These are phyloP conservation scores for Rosa hybrid DNA, from an alignment of 331 rosid species.

Conservation along the genomic window DNA sequence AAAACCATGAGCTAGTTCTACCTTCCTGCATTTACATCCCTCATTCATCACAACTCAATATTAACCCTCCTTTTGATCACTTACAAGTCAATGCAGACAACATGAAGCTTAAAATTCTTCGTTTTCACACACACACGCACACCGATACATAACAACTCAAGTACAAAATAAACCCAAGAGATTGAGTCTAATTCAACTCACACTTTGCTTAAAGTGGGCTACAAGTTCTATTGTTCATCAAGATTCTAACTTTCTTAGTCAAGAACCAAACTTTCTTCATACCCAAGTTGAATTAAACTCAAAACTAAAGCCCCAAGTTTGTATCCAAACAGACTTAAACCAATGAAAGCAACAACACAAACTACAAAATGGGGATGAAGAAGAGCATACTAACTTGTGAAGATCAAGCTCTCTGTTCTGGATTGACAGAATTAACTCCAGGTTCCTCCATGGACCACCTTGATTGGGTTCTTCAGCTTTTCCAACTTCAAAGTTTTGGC, in stretches of 20 bases:
- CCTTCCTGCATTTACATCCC: too few species aligned
- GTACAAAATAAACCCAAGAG: neutral
- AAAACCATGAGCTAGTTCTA: too few species aligned
- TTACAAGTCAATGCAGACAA: too few species aligned
- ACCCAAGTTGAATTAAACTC: neutral
- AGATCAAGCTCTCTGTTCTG: conserved; percentile 55
- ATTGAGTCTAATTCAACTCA: neutral
- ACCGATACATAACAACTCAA: neutral
- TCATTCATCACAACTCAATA: too few species aligned
- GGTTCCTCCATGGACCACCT: conserved; percentile 66
- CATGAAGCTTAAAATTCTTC: too few species aligned
- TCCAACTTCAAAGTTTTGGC: conserved; percentile 8
- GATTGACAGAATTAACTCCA: conserved; percentile 59
- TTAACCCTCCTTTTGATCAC: too few species aligned
- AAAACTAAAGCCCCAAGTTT: neutral
- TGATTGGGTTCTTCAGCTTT: conserved; percentile 13
- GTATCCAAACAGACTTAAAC: conserved; percentile 8
- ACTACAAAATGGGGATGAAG: neutral
- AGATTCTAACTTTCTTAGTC: neutral
- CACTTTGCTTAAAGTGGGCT: neutral
- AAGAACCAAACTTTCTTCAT: neutral
- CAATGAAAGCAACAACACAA: neutral
- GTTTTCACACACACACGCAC: neutral
- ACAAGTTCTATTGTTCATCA: neutral
- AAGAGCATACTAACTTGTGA: conserved; percentile 51